Evolutionary conservation across 179 eudicot species (phyloP), one percentile per base, ranked within the genome.

Genomic region (Actinidia polygama): DNA sequence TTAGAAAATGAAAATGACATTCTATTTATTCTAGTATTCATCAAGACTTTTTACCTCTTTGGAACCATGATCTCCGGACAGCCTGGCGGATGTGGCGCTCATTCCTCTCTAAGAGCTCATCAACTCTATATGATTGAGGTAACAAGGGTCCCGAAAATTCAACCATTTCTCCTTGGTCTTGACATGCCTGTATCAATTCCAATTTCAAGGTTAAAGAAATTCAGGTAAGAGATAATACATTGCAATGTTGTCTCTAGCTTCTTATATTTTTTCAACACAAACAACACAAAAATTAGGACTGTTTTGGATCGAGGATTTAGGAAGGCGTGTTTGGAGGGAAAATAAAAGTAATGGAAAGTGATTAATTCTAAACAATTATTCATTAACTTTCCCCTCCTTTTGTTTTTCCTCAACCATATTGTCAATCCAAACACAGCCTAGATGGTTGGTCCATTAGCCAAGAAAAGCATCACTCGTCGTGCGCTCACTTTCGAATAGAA

Each of bases 61-160:
- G 98, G 86, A 94, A 93, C 99, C 99, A 94, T 23, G 98, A 94
- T 77, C 93, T 89, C 69, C 98, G 91, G 88, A 89, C 92, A 24
- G 92, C 99, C 82, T 93, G 98, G 79, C 99, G 97, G 73, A 96
- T 91, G 8, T 90, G 98, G 57, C 98, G 99, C 84, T 96, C 99
- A 75, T 96, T 94, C 84, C 89, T 90, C 87, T 93, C 92, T 83
- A 96, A 79, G 79, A 94, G 95, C 83, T 94, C 97, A 82, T 96
- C 98, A 11, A 94, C 85, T 79, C 86, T 85, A 57, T 90, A 85
- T 7, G 97, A 85, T 80, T 96, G 96, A 77, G 96, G 84, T 80
- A 94, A 72, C 85, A 96, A 84, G 12, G 99, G 99, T 69, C 98
- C 99, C 5, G 98, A 96, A 85, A 90, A 96, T 84, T 96, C 99